Percentiles rank a stretch among this genome's conserved stretches.
These are phyloP conservation scores for Peribolospora kevripleyi DNA, from an alignment of 768 basidiomycete species.

Conservation along the genomic window DNA sequence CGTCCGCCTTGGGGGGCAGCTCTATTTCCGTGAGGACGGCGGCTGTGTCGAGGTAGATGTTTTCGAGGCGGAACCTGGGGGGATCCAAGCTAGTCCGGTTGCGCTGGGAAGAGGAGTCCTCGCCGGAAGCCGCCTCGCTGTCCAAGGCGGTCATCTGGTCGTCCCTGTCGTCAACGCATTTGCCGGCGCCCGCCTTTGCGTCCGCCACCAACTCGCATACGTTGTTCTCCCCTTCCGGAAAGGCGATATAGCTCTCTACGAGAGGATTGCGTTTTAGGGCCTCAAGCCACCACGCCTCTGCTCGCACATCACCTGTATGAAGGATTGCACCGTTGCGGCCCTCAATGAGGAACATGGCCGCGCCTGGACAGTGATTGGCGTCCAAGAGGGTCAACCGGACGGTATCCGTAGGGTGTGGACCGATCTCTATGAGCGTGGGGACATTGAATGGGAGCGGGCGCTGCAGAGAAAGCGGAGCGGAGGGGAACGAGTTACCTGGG, in stretches of 20 bases:
- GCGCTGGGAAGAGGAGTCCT: too few relatives aligned
- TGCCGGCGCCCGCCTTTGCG: neutral
- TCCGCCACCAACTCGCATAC: neutral
- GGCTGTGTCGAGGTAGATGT: conserved; percentile 62
- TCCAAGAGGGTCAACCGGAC: conserved; percentile 60
- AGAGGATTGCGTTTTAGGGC: conserved; percentile 42
- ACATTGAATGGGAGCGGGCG: conserved; percentile 35
- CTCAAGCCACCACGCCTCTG: conserved; percentile 57
- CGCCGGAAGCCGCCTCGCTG: too few relatives aligned
- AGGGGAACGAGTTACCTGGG: neutral
- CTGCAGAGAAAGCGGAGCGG: conserved; percentile 19
- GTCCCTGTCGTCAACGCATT: neutral
- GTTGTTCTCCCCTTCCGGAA: conserved; percentile 1
- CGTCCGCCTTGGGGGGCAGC: conserved; percentile 42
- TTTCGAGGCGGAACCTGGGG: conserved; percentile 1
- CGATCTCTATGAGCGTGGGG: conserved; percentile 38
- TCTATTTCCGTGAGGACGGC: conserved; percentile 30
- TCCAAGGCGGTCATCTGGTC: neutral
- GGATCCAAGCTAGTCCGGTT: neutral
- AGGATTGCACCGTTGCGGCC: conserved; percentile 37
- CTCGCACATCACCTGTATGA: conserved; percentile 81
- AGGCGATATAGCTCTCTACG: conserved; percentile 42
- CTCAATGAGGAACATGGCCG: conserved; percentile 44
- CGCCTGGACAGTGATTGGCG: conserved; percentile 87
- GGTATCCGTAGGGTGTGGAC: conserved; percentile 24